Conservation (phyloP, 805 yeast genomes). For the Lachancea quebecensis region DNA sequence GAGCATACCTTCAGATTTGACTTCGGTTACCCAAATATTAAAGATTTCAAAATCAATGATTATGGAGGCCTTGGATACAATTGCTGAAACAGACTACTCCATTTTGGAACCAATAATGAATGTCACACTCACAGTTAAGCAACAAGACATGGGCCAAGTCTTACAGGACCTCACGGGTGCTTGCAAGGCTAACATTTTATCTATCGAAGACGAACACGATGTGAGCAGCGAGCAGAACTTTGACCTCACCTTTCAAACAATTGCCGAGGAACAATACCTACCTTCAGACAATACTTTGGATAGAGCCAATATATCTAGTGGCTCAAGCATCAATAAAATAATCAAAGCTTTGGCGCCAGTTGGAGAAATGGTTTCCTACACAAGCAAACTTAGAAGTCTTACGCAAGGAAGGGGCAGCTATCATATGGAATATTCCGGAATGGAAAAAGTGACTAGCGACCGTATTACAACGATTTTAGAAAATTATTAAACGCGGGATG, state of each 20-base stretch:
- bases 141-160: slow-evolving; percentile 73
- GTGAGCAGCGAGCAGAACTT: slow-evolving; percentile 26
- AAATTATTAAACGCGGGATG: neutral
- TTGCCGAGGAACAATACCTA: slow-evolving; percentile 56
- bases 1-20: slow-evolving; percentile 46
- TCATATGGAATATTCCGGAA: slow-evolving; percentile 69
- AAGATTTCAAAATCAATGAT: slow-evolving; percentile 42
- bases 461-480: slow-evolving; percentile 35
- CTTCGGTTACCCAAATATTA: slow-evolving; percentile 35
- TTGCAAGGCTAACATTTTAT: slow-evolving; percentile 65
- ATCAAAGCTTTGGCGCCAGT: slow-evolving; percentile 80
- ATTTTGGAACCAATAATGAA: slow-evolving; percentile 86
- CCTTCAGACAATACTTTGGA: slow-evolving; percentile 66
- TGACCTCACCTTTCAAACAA: slow-evolving; percentile 42
- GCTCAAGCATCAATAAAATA: slow-evolving; percentile 33
- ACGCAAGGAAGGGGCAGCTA: slow-evolving; percentile 88
- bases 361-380: slow-evolving; percentile 85
- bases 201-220: slow-evolving; percentile 57
- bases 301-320: slow-evolving; percentile 13
- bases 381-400: slow-evolving; percentile 66
- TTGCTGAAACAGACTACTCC: slow-evolving; percentile 33
- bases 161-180: slow-evolving; percentile 76
- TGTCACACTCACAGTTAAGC: slow-evolving; percentile 56
- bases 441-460: slow-evolving; percentile 58
- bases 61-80: slow-evolving; percentile 31